Conservation (phyloP, 495 filamentous ascomycete species). For the Chaetomium fimeti region DNA sequence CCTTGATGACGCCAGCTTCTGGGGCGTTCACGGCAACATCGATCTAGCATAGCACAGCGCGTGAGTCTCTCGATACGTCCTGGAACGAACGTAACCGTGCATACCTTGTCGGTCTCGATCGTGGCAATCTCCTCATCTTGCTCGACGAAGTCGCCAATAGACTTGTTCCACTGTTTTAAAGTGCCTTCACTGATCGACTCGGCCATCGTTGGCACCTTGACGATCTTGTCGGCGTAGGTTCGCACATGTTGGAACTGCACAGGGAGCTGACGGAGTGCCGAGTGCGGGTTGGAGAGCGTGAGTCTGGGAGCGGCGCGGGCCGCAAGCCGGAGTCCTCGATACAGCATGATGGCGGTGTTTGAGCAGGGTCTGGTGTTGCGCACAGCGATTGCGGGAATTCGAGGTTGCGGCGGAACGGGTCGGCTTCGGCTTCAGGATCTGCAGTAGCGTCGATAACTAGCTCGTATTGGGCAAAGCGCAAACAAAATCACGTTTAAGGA, state of each 20-base stretch:
- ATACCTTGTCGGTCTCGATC: slow-evolving; percentile 99
- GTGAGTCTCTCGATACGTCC: slow-evolving; percentile 3
- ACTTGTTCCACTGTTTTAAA: slow-evolving; percentile 91
- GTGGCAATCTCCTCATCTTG: slow-evolving; percentile 97
- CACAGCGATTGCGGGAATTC: slow-evolving; percentile 20
- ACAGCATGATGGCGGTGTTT: slow-evolving; percentile 44
- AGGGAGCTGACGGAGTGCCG: slow-evolving; percentile 46
- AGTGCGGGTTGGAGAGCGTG: slow-evolving; percentile 31
- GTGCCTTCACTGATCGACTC: slow-evolving; percentile 99
- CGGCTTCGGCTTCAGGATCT: slow-evolving; percentile 18
- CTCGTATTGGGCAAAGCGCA: slow-evolving; percentile 9
- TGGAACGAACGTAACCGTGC: slow-evolving; percentile 16
- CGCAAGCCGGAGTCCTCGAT: slow-evolving; percentile 49
- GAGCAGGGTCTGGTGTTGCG: slow-evolving; percentile 2
- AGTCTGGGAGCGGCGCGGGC: slow-evolving; percentile 45
- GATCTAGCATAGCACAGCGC: slow-evolving; percentile 56
- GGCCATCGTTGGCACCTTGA: slow-evolving; percentile 97
- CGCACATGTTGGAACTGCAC: slow-evolving; percentile 52
- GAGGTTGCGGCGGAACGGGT: slow-evolving; percentile 13
- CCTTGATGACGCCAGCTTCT: slow-evolving; percentile 84
- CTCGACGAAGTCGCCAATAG: slow-evolving; percentile 92
- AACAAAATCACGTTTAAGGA: slow-evolving; percentile 1
- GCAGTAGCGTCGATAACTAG: slow-evolving; percentile 10
- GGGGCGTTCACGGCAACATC: slow-evolving; percentile 95
- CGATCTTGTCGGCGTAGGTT: slow-evolving; percentile 68